phyloP scores from a whole-genome alignment of 1,139 yeast species.

The Kodamaea sp. region DNA sequence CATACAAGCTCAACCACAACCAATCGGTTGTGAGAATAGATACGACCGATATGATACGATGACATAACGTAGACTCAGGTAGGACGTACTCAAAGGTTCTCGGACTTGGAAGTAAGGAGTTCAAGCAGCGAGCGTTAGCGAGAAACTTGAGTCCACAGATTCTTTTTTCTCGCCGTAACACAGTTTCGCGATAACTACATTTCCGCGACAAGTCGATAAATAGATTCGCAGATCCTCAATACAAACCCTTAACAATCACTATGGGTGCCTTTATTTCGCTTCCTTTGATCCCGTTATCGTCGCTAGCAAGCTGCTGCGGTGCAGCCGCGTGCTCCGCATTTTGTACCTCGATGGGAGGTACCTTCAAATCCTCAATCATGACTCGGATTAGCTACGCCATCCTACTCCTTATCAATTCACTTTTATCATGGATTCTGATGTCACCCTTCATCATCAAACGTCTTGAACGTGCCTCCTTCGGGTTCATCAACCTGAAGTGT shows the following conservation, averaged over 20 bases:
- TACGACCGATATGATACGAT: too few relatives aligned
- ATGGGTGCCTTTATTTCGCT: slow-evolving; percentile 88
- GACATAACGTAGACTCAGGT: too few relatives aligned
- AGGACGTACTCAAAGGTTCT: too few relatives aligned
- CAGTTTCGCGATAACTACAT: too few relatives aligned
- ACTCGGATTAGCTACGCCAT: slow-evolving; percentile 80
- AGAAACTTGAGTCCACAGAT: too few relatives aligned
- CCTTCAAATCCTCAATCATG: slow-evolving; percentile 61
- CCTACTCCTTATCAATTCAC: slow-evolving; percentile 69
- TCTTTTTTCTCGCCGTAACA: too few relatives aligned
- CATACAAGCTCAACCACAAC: too few relatives aligned
- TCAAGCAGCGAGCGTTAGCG: too few relatives aligned
- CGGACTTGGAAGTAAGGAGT: too few relatives aligned
- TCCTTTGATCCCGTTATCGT: slow-evolving; percentile 63
- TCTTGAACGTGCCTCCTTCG: slow-evolving; percentile 70
- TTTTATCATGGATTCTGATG: slow-evolving; percentile 86
- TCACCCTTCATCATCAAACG: slow-evolving; percentile 76
- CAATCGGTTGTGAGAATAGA: too few relatives aligned
- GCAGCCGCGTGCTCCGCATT: slow-evolving; percentile 77
- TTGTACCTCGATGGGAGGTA: slow-evolving; percentile 58
- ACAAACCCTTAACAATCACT: neutral
- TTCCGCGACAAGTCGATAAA: too few relatives aligned
- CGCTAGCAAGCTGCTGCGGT: slow-evolving; percentile 78
- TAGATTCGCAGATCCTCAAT: too few relatives aligned
- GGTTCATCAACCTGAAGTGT: slow-evolving; percentile 55